Evolutionary conservation across 1,284 basidiomycete genomes (phyloP).

Genomic region (Puccinia hordei): DNA sequence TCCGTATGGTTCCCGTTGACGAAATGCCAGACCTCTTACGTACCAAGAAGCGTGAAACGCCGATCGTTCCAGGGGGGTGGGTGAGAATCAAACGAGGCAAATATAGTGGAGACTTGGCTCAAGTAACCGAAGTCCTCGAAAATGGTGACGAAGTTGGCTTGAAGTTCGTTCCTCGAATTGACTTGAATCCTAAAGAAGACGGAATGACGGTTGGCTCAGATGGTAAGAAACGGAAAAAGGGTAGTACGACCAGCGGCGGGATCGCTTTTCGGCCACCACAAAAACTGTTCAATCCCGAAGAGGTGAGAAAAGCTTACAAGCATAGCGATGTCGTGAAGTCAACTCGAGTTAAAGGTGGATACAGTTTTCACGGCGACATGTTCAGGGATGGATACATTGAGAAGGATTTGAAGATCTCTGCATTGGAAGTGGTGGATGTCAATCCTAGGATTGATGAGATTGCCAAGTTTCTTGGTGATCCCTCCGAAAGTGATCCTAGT

Average conservation of each 20-base stretch:
- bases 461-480: constrained; percentile 68
- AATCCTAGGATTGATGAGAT: constrained; percentile 96
- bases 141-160: constrained; percentile 92
- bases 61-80: constrained; percentile 85
- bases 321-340: constrained; percentile 66
- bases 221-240: constrained; percentile 67
- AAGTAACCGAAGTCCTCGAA: constrained; percentile 88
- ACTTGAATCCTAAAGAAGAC: constrained; percentile 85
- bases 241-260: constrained; percentile 61
- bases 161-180: constrained; percentile 94
- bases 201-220: constrained; percentile 63
- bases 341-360: constrained; percentile 66
- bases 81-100: constrained; percentile 91
- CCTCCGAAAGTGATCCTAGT: constrained; percentile 62
- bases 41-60: constrained; percentile 90
- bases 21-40: constrained; percentile 97
- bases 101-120: constrained; percentile 91
- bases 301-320: constrained; percentile 84
- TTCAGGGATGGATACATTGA: constrained; percentile 93
- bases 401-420: constrained; percentile 86
- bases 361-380: constrained; percentile 87
- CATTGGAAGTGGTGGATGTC: constrained; percentile 81
- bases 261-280: constrained; percentile 78
- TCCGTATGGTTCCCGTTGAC: constrained; percentile 88
- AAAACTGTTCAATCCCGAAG: constrained; percentile 90